Base-by-base conservation (phyloP, 2,329 filamentous ascomycete species). In the Fusarium sambucinum region DNA sequence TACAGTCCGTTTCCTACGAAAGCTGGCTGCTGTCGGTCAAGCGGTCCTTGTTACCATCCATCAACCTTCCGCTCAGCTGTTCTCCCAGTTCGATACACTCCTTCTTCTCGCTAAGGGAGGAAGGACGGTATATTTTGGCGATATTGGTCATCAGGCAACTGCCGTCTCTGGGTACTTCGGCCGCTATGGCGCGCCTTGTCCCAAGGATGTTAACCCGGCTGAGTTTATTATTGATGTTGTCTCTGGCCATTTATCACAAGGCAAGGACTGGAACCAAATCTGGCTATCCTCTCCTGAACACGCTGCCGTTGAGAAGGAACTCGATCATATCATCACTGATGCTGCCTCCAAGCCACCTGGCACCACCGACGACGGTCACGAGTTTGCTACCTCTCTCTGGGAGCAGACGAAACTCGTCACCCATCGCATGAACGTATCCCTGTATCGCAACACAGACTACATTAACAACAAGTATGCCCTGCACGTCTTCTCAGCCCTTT, bases 161-260 rank as follows among this genome's bases (percentile, higher is more conserved):
- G 86, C 82, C 0, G 76, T 92, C 55, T 84, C 83, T 42, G 81
- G 80, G 25, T 92, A 92, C 77, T 94, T 96, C 73, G 86, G 86
- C 41, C 80, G 82, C 21, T 85, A 92, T 61, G 91, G 90, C 7
- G 89, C 87, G 1, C 83, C 85, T 2, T 91, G 90, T 65, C 84
- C 86, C 1, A 67, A 80, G 1, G 85, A 87, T 1, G 87, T 86
- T 19, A 94, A 94, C 71, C 90, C 90, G 2, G 91, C 91, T 1
- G 91, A 94, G 76, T 92, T 89, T 81, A 93, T 94, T 88, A 86
- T 94, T 53, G 83, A 86, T 50, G 83, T 85, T 19, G 83, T 85
- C 16, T 85, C 86, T 2, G 86, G 86, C 1, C 75, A 78, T 35
- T 73, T 85, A 1, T 83, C 82, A 0, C 81, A 79, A 54, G 78